A percentile compares a stretch with the other conserved stretches of the same genome.
These are phyloP conservation scores for Alternaria consortialis DNA, from an alignment of 2,329 filamentous ascomycete species.

Conservation along the genomic window DNA sequence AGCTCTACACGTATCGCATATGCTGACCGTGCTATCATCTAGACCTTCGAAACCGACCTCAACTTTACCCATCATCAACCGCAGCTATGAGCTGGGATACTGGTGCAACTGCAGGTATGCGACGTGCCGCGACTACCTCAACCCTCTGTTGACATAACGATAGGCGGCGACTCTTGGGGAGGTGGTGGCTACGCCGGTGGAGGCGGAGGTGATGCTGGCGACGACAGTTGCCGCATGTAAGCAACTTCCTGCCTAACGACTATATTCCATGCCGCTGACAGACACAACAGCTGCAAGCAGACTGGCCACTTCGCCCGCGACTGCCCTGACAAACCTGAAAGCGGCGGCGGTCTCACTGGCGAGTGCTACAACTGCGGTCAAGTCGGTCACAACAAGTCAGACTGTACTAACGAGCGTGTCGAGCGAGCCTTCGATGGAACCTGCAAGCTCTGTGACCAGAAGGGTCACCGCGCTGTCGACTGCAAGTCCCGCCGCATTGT, in stretches of 20 bases:
- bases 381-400: slow-evolving; percentile 68
- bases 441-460: slow-evolving; percentile 65
- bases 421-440: slow-evolving; percentile 63
- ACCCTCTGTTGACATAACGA: slow-evolving; percentile 12
- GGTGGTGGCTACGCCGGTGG: slow-evolving; percentile 15
- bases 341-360: slow-evolving; percentile 50
- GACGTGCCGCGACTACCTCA: slow-evolving; percentile 6
- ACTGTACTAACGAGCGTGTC: slow-evolving; percentile 67
- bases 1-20: not conserved
- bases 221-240: slow-evolving; percentile 54
- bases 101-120: slow-evolving; percentile 22
- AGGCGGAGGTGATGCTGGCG: slow-evolving; percentile 38
- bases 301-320: slow-evolving; percentile 59
- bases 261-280: slow-evolving; percentile 39
- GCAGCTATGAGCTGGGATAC: slow-evolving; percentile 35
- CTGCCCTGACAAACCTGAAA: slow-evolving; percentile 56
- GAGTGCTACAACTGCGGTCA: slow-evolving; percentile 70
- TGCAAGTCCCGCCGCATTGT: slow-evolving; percentile 55
- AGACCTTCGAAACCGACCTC: not conserved
- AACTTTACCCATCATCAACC: not conserved
- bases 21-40: not conserved
- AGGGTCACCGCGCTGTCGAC: slow-evolving; percentile 59
- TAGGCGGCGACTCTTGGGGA: slow-evolving; percentile 33
- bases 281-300: slow-evolving; percentile 50
- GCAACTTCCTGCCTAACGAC: slow-evolving; percentile 22